Percentiles rank a stretch among this genome's conserved stretches.
Evolutionary conservation across 1,284 basidiomycete genomes (phyloP).

Genomic region (Leccinum solheimii): DNA sequence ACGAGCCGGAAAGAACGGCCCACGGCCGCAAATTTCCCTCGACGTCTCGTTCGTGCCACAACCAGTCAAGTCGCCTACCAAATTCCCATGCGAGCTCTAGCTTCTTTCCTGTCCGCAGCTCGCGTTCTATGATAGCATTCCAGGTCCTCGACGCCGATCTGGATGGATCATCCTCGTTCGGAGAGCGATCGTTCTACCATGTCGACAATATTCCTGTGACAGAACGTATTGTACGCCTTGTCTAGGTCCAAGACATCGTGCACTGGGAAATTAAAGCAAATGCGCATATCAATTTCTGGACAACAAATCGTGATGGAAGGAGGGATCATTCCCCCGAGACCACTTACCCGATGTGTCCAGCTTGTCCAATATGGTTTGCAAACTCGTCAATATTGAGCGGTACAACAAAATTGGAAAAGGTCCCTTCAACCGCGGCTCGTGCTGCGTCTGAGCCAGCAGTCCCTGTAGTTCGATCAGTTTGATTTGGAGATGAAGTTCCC

Average conservation of each 20-base stretch:
- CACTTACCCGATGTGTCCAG: conserved; percentile 55
- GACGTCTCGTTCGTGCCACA: conserved; percentile 68
- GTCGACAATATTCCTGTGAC: conserved; percentile 56
- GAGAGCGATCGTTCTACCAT: conserved; percentile 53
- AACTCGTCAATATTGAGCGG: conserved; percentile 77
- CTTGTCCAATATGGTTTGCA: conserved; percentile 88
- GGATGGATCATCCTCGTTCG: conserved; percentile 32
- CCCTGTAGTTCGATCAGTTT: conserved; percentile 83
- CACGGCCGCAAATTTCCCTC: conserved; percentile 63
- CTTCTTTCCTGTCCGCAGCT: conserved; percentile 52
- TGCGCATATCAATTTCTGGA: conserved; percentile 42
- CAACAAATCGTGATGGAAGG: conserved; percentile 40
- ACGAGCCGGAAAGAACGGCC: conserved; percentile 72
- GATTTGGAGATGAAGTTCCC: conserved; percentile 93
- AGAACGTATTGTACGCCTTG: conserved; percentile 50
- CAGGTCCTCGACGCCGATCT: conserved; percentile 47
- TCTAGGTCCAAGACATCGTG: conserved; percentile 21
- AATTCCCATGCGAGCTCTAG: conserved; percentile 77
- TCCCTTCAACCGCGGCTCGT: conserved; percentile 94
- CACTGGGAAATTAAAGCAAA: conserved; percentile 30
- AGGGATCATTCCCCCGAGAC: conserved; percentile 52
- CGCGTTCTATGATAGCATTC: conserved; percentile 56
- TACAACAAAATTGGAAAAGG: conserved; percentile 86
- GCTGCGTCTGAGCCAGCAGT: conserved; percentile 83
- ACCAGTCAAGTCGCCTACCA: conserved; percentile 76